These are phyloP conservation scores for Metarhizium brunneum DNA, from an alignment of 2,329 filamentous ascomycete genomes.

Conservation along the genomic window DNA sequence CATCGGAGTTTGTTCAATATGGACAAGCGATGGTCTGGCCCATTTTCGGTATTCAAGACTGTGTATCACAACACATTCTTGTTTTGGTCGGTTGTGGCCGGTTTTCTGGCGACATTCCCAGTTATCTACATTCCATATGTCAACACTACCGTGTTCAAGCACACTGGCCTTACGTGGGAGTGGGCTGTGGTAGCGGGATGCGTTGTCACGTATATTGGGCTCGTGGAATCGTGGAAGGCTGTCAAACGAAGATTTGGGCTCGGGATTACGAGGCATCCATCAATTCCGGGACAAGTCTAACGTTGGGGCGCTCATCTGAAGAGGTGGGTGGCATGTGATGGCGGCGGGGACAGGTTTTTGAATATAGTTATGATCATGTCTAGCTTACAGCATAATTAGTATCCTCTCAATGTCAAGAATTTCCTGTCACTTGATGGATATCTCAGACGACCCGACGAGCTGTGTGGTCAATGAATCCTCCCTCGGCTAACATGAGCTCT, in stretches of 20 bases:
- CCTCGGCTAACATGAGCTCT: too few relatives aligned
- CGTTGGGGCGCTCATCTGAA: not conserved
- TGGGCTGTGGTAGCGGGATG: conserved; percentile 59
- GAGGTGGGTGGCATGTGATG: not conserved
- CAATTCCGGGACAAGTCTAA: conserved; percentile 1
- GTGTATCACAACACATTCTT: conserved; percentile 61
- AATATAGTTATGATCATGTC: conserved; percentile 15
- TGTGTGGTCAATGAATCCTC: too few relatives aligned
- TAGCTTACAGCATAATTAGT: conserved; percentile 16
- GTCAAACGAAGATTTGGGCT: conserved; percentile 43
- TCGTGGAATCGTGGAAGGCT: conserved; percentile 63
- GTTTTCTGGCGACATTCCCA: conserved; percentile 51
- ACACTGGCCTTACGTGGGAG: conserved; percentile 59
- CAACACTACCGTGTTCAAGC: conserved; percentile 60
- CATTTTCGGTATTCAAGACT: conserved; percentile 45
- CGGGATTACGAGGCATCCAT: conserved; percentile 18
- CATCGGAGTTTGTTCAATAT: conserved; percentile 61
- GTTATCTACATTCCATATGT: conserved; percentile 60
- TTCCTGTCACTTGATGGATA: conserved; percentile 11
- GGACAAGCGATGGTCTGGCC: conserved; percentile 41
- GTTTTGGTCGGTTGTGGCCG: conserved; percentile 53
- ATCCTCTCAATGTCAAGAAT: conserved; percentile 18
- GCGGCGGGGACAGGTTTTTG: conserved; percentile 20
- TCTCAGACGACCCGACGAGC: too few relatives aligned
- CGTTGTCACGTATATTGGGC: conserved; percentile 48